Evolutionary conservation across 345 rosid species (phyloP).

Genomic region (Sonneratia alba): DNA sequence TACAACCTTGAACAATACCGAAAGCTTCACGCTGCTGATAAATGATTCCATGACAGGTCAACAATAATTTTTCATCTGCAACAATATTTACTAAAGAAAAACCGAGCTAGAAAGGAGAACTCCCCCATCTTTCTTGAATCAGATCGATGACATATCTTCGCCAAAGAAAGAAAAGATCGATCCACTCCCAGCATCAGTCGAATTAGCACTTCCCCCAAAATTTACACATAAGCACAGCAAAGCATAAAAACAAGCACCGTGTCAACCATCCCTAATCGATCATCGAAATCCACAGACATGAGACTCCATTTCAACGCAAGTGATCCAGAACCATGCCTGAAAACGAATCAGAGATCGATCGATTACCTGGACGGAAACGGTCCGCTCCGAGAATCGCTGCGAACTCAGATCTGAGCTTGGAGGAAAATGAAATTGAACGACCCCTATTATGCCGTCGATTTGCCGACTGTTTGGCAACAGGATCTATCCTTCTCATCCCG

Average conservation of each 20-base stretch:
- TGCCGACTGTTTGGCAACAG: too few relatives aligned
- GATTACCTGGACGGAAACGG: neutral
- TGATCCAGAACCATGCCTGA: neutral
- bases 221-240: neutral
- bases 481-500: too few relatives aligned
- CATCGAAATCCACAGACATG: neutral
- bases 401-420: conserved; percentile 1
- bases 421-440: neutral
- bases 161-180: neutral
- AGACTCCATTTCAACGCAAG: neutral
- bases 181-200: neutral
- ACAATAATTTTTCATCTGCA: neutral
- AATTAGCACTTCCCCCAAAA: neutral
- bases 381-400: neutral
- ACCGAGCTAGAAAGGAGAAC: neutral
- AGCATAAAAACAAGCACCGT: neutral
- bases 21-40: neutral
- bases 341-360: neutral
- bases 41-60: neutral
- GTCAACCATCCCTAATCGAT: neutral
- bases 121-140: neutral
- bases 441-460: too few relatives aligned
- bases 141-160: neutral
- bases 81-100: neutral
- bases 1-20: neutral